These are phyloP conservation scores for Tetragonia tetragonoides DNA, from an alignment of 148 eudicot species.

Conservation along the genomic window DNA sequence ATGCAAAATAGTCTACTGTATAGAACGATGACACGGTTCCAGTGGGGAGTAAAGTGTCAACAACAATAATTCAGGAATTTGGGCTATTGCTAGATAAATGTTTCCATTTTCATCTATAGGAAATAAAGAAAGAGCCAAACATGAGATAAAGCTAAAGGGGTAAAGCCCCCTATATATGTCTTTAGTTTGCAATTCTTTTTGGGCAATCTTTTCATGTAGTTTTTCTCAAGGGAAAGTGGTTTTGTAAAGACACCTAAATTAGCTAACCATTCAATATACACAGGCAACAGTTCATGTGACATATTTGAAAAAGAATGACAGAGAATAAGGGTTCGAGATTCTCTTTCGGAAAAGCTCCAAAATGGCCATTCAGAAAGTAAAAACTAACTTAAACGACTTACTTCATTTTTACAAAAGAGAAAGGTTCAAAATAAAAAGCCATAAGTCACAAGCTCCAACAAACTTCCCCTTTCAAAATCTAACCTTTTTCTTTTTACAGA, in stretches of 20 bases:
- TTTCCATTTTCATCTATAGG: not conserved
- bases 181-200: constrained; percentile 24
- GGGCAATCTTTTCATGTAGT: constrained; percentile 14
- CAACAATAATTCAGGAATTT: too few species aligned
- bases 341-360: constrained; percentile 25
- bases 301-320: constrained; percentile 2
- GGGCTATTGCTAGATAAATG: not conserved
- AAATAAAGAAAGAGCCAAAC: not conserved
- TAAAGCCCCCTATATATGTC: not conserved
- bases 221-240: not conserved
- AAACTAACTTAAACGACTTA: not conserved
- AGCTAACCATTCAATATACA: constrained; percentile 11
- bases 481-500: constrained; percentile 24
- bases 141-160: not conserved
- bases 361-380: constrained; percentile 14
- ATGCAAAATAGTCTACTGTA: too few species aligned
- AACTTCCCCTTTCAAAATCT: constrained; percentile 1
- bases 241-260: constrained; percentile 8
- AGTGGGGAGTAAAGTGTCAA: too few species aligned
- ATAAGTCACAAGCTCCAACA: constrained; percentile 7
- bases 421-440: constrained; percentile 18
- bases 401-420: constrained; percentile 18
- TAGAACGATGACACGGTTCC: too few species aligned
- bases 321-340: not conserved
- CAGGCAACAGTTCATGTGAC: constrained; percentile 8